Conservation (phyloP, 78 protist genomes). For the Dictyostelium brefeldianum region DNA sequence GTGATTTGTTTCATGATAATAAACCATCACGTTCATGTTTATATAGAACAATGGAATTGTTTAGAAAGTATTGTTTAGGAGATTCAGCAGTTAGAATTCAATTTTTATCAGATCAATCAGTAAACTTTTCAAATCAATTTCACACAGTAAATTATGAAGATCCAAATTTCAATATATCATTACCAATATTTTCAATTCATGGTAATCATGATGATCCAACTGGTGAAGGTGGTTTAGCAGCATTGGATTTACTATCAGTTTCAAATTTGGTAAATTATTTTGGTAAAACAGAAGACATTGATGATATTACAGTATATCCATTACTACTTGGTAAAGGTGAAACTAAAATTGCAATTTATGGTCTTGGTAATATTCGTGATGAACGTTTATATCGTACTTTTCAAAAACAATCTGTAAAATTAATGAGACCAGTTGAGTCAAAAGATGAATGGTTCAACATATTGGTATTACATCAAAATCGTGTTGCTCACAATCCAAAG, state of each 20-base stretch:
- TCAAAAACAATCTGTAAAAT: constrained; percentile 65
- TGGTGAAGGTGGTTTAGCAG: constrained; percentile 93
- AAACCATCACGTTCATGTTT: constrained; percentile 94
- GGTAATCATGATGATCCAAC: constrained; percentile 99
- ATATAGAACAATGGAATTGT: constrained; percentile 85
- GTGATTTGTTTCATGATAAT: constrained; percentile 99
- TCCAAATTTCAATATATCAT: constrained; percentile 96
- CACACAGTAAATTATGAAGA: constrained; percentile 94
- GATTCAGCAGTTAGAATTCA: constrained; percentile 69
- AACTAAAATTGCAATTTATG: constrained; percentile 96
- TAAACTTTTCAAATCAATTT: constrained; percentile 60
- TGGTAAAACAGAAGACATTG: constrained; percentile 89
- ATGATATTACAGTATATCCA: constrained; percentile 91
- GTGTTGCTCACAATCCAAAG: constrained; percentile 83
- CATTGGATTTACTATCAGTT: constrained; percentile 93
- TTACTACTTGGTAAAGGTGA: constrained; percentile 90
- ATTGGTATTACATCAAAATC: constrained; percentile 97
- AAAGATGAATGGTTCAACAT: constrained; percentile 96
- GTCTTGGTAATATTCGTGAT: constrained; percentile 97
- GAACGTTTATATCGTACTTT: constrained; percentile 95
- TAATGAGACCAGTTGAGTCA: constrained; percentile 87
- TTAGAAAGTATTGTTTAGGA: constrained; percentile 95
- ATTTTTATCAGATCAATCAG: constrained; percentile 77
- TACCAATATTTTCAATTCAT: constrained; percentile 98
- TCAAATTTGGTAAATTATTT: constrained; percentile 95